phyloP scores from a whole-genome alignment of 257 asterid genomes.

The Gentiana dahurica region DNA sequence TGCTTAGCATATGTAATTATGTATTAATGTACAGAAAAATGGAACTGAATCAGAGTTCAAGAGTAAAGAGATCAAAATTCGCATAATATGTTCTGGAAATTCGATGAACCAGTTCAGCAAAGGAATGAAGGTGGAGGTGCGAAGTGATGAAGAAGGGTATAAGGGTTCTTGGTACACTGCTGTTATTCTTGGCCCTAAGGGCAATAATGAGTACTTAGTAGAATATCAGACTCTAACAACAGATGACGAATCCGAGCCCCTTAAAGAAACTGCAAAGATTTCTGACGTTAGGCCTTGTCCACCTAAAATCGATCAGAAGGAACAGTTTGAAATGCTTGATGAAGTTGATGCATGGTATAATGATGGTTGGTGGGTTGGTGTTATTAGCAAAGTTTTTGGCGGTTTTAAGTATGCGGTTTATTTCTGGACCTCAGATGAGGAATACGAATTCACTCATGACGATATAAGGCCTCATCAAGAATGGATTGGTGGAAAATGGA shows the following conservation, averaged over 20 bases:
- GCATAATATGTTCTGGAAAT: conserved; percentile 21
- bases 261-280: conserved; percentile 28
- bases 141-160: conserved; percentile 55
- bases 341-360: conserved; percentile 63
- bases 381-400: conserved; percentile 37
- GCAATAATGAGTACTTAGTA: conserved; percentile 26
- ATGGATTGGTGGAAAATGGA: conserved; percentile 60
- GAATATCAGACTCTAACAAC: conserved; percentile 48
- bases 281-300: conserved; percentile 51
- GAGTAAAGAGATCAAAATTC: conserved; percentile 16
- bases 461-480: conserved; percentile 62
- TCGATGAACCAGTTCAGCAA: conserved; percentile 22
- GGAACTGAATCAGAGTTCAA: conserved; percentile 14
- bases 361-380: conserved; percentile 79
- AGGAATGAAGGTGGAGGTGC: conserved; percentile 57
- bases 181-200: conserved; percentile 20
- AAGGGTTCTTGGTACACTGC: conserved; percentile 62
- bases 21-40: conserved; percentile 24
- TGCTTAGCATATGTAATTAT: conserved; percentile 1
- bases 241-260: conserved; percentile 33
- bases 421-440: conserved; percentile 55
- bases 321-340: conserved; percentile 37
- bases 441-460: conserved; percentile 32
- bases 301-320: conserved; percentile 22
- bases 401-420: conserved; percentile 36